Evolutionary conservation across 2,329 filamentous ascomycete genomes (phyloP).

Genomic region (Ophiocordyceps camponoti-saundersi): DNA sequence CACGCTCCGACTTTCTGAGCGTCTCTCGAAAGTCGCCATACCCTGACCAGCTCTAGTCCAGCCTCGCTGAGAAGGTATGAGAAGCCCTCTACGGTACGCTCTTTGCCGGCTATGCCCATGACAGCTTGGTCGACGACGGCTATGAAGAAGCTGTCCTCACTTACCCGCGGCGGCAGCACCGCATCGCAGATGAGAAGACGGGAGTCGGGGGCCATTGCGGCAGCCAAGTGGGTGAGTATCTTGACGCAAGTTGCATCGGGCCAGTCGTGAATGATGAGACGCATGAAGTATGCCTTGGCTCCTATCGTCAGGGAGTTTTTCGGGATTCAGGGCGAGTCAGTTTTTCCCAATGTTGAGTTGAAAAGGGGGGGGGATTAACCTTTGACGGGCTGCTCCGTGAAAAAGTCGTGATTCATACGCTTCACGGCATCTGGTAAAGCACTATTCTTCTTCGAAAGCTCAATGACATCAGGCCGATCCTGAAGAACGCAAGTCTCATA

Average conservation of each 20-base stretch:
- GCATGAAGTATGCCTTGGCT: slow-evolving; percentile 6
- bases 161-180: slow-evolving; percentile 12
- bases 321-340: not conserved
- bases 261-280: slow-evolving; percentile 17
- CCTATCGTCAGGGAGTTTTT: not conserved
- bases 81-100: slow-evolving; percentile 13
- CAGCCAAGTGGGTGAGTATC: slow-evolving; percentile 11
- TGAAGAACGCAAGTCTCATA: not conserved
- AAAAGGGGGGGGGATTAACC: not conserved
- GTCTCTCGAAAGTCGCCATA: slow-evolving; percentile 6
- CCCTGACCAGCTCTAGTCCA: slow-evolving; percentile 12
- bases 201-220: slow-evolving; percentile 11
- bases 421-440: not conserved
- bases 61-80: slow-evolving; percentile 11
- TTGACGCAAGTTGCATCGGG: slow-evolving; percentile 9
- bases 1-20: slow-evolving; percentile 6
- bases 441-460: not conserved
- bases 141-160: slow-evolving; percentile 12
- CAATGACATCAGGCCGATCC: not conserved
- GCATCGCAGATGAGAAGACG: slow-evolving; percentile 15
- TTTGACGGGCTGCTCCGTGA: not conserved
- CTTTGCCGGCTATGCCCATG: slow-evolving; percentile 18
- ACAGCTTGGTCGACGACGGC: slow-evolving; percentile 14
- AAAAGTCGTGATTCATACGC: not conserved
- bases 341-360: not conserved